phyloP scores from a whole-genome alignment of 2,329 filamentous ascomycete genomes.

The Allantophomopsis lycopodina region DNA sequence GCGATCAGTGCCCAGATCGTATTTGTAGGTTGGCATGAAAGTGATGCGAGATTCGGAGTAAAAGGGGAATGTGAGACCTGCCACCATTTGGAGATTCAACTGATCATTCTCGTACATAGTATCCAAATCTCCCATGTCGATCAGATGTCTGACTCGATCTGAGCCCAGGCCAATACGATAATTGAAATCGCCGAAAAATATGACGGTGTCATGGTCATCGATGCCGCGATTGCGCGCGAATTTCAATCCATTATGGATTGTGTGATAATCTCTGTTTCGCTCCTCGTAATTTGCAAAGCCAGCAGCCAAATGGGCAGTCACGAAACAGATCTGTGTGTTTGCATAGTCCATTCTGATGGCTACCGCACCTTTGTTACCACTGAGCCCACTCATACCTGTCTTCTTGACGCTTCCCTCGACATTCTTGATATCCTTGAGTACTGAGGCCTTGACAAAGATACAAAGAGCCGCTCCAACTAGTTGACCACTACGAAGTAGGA shows the following conservation, averaged over 20 bases:
- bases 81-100: slow-evolving; percentile 94
- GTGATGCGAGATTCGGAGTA: slow-evolving; percentile 83
- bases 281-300: slow-evolving; percentile 97
- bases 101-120: slow-evolving; percentile 86
- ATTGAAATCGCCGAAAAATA: slow-evolving; percentile 98
- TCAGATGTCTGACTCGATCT: slow-evolving; percentile 62
- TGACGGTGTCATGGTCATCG: slow-evolving; percentile 77
- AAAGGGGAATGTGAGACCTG: slow-evolving; percentile 75
- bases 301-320: slow-evolving; percentile 91
- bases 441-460: slow-evolving; percentile 74
- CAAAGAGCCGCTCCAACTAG: slow-evolving; percentile 88
- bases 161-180: slow-evolving; percentile 82
- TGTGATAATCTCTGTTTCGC: slow-evolving; percentile 88
- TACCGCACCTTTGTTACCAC: slow-evolving; percentile 94
- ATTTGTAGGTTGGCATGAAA: slow-evolving; percentile 93
- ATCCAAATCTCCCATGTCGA: slow-evolving; percentile 60
- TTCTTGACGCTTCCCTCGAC: slow-evolving; percentile 96
- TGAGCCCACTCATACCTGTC: slow-evolving; percentile 87
- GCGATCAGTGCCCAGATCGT: slow-evolving; percentile 72
- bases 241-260: slow-evolving; percentile 57
- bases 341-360: slow-evolving; percentile 93
- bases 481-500: slow-evolving; percentile 81
- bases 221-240: slow-evolving; percentile 89
- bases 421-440: slow-evolving; percentile 77
- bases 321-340: slow-evolving; percentile 84